A percentile compares a stretch with the other conserved stretches of the same genome.
These are phyloP conservation scores for Ophiorrhiza pumila DNA, from an alignment of 257 asterid species.

Conservation along the genomic window DNA sequence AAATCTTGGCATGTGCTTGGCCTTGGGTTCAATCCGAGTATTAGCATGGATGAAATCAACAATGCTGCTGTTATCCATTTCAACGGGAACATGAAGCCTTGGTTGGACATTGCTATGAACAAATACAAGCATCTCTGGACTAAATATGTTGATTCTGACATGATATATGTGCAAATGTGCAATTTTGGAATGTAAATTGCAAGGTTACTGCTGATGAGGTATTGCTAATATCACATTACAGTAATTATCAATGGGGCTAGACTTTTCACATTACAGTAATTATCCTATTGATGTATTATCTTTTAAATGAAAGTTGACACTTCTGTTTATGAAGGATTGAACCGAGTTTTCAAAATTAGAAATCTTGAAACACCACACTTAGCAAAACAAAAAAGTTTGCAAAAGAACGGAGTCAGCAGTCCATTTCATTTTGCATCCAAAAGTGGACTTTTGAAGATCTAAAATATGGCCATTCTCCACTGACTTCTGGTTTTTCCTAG, in stretches of 20 bases:
- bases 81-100: conserved; percentile 97
- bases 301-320: conserved; percentile 5
- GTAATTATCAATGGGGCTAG: conserved; percentile 25
- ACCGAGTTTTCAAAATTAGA: conserved; percentile 12
- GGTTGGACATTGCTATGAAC: conserved; percentile 98
- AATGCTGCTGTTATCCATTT: conserved; percentile 94
- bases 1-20: conserved; percentile 92
- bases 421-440: neutral
- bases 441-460: neutral
- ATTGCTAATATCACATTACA: conserved; percentile 19
- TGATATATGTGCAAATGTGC: conserved; percentile 97
- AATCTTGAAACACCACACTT: neutral
- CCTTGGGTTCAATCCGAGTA: conserved; percentile 89
- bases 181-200: conserved; percentile 80
- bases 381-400: neutral
- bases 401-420: neutral
- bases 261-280: conserved; percentile 16
- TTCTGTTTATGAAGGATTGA: conserved; percentile 10
- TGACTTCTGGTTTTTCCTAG: neutral
- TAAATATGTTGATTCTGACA: conserved; percentile 80
- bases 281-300: conserved; percentile 30
- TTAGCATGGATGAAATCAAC: conserved; percentile 85
- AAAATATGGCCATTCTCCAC: neutral
- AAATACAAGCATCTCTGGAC: conserved; percentile 92
- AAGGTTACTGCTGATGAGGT: conserved; percentile 26